Conservation (phyloP, 2,329 filamentous ascomycete genomes). For the Podosphaera xanthii region DNA sequence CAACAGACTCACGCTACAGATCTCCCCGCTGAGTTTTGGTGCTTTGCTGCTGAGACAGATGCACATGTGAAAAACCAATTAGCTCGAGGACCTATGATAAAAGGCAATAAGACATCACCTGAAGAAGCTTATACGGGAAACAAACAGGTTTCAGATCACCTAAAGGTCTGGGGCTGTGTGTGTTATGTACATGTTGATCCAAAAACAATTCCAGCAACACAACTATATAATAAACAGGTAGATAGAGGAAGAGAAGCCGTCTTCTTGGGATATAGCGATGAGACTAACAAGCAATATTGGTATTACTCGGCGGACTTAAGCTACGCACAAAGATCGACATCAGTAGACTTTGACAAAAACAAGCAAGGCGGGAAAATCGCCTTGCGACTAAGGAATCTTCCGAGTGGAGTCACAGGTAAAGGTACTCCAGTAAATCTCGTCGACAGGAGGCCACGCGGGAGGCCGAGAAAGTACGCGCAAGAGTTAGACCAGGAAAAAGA, state of each 20-base stretch:
- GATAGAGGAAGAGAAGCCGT: neutral
- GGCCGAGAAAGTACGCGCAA: neutral
- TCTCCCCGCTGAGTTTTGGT: neutral
- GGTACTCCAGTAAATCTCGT: neutral
- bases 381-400: neutral
- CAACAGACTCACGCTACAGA: neutral
- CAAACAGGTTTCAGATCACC: neutral
- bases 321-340: neutral
- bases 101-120: neutral
- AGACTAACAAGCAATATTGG: neutral
- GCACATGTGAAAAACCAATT: neutral
- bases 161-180: neutral
- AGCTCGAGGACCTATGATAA: neutral
- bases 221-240: neutral
- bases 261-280: neutral
- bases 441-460: neutral
- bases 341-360: neutral
- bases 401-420: neutral
- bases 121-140: neutral
- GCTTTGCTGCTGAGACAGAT: neutral
- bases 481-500: neutral
- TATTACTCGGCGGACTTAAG: neutral
- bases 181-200: neutral
- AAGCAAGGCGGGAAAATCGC: neutral
- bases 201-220: neutral